Conservation (phyloP, 2,329 filamentous ascomycete genomes). For the Hymenoscyphus scutula region DNA sequence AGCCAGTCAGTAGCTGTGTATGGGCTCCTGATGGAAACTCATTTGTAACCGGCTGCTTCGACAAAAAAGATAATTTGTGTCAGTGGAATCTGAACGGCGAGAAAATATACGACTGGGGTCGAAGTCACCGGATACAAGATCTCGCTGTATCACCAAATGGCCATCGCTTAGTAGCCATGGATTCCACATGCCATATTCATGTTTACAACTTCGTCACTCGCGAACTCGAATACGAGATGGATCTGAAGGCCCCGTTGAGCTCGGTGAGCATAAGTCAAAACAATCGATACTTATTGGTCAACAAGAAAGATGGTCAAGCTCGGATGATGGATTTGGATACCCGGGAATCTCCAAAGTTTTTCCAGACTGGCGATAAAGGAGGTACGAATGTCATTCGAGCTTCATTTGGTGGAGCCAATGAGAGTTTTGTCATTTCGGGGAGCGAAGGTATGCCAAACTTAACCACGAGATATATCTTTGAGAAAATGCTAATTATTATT, state of each 20-base stretch:
- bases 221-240: slow-evolving; percentile 72
- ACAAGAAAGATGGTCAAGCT: slow-evolving; percentile 73
- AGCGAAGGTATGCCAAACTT: slow-evolving; percentile 71
- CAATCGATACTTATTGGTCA: slow-evolving; percentile 78
- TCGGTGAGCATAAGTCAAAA: slow-evolving; percentile 80
- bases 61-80: slow-evolving; percentile 63
- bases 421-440: slow-evolving; percentile 88
- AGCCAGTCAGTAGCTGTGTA: slow-evolving; percentile 85
- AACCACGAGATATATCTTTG: background rate
- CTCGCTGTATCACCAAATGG: slow-evolving; percentile 81
- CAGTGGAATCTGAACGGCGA: slow-evolving; percentile 68
- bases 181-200: slow-evolving; percentile 66
- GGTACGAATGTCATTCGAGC: slow-evolving; percentile 78
- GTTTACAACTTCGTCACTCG: slow-evolving; percentile 79
- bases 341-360: slow-evolving; percentile 64
- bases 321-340: slow-evolving; percentile 75
- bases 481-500: slow-evolving; percentile 15
- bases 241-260: slow-evolving; percentile 67
- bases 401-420: slow-evolving; percentile 82
- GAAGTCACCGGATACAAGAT: slow-evolving; percentile 75
- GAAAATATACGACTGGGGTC: slow-evolving; percentile 63
- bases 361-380: slow-evolving; percentile 72
- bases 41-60: slow-evolving; percentile 78
- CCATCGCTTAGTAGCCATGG: slow-evolving; percentile 74
- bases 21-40: slow-evolving; percentile 77